Base-by-base conservation (phyloP, 768 basidiomycete species). In the Termitomyces sp. region DNA sequence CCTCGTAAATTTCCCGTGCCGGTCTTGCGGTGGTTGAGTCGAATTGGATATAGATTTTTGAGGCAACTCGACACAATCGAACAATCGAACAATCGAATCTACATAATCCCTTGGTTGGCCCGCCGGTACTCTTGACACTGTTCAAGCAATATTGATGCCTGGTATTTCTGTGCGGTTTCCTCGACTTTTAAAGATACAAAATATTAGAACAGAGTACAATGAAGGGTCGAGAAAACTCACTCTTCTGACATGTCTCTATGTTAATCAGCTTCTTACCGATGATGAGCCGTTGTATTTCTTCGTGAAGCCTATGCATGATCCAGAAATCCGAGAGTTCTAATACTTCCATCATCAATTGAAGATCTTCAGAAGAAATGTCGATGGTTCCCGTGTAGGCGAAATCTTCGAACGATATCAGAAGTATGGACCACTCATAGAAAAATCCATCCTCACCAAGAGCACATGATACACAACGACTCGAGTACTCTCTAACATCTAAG, bases 361-460 rank as follows among this genome's bases (percentile, higher is more conserved):
- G 33, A 16, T 65, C 59, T 6, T 56, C 56, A 14, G 53, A 33
- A 35, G 14, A 20, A 3, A 45, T 7, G 20, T 32, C 22, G 7
- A 59, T 43, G 3, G 24, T 56, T 12, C 70, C 67, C 0, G 69
- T 72, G 54, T 77, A 75, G 1, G 70, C 64, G 35, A 66, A 67
- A 57, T 76, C 75, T 76, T 52, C 5, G 47, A 50, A 18, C 26
- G 24, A 36, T 4, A 26, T 33, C 12, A 13, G 18, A 24, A 7
- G 26, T 13, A 36, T 26, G 24, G 9, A 54, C 6, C 12, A 18
- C 50, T 10, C 3, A 30, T 32, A 32, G 2, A 26, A 10, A 58
- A 16, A 2, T 6, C 12, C 10, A 46, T 3, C 20, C 69, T 53
- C 56, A 74, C 75, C 70, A 14, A 76, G 61, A 5, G 72, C 64